Base-by-base conservation (phyloP, 2,329 filamentous ascomycete species). In the Trichoderma atroviride region DNA sequence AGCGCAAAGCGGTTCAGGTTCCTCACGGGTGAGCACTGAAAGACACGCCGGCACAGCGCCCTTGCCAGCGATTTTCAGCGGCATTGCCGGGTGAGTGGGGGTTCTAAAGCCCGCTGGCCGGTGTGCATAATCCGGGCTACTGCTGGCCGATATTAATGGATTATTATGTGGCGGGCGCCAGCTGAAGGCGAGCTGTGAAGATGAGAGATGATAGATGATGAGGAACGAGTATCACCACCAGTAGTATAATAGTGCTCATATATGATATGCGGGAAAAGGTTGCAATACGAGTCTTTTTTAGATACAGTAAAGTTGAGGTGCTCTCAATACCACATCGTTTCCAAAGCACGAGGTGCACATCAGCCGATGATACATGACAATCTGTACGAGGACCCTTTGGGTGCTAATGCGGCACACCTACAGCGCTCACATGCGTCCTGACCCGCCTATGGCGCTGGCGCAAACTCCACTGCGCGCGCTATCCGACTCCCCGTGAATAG, bases 11-110 rank as follows among this genome's bases (percentile, higher is more conserved):
- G 16, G 24, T 27, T 33, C 35, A 43, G 27, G 10, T 19, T 52
- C 63, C 63, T 59, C 55, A 52, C 55, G 58, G 64, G 64, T 59
- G 55, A 59, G 55, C 64, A 59, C 64, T 59, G 64, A 52, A 67
- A 52, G 64, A 29, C 63, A 52, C 29, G 61, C 64, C 55, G 29
- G 40, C 29, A n/a, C 53, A 57, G 63, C 53, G 63, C 53, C 35
- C 37, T 27, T n/a, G n/a, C 47, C 47, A 50, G 47, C 47, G 33
- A 58, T 22, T 66, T 56, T 29, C 37, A 58, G 63, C 63, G 63
- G 53, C 63, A 58, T 31, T 47, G 52, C 62, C 52, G 62, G 52
- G 52, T 19, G 19, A 27, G 62, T 65, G 62, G 62, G 62, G 52
- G 52, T 65, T 55, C 62, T 57, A 35, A 43, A 65, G 62, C 52